Conservation (phyloP, 2,329 filamentous ascomycete species). For the Calycina marina region DNA sequence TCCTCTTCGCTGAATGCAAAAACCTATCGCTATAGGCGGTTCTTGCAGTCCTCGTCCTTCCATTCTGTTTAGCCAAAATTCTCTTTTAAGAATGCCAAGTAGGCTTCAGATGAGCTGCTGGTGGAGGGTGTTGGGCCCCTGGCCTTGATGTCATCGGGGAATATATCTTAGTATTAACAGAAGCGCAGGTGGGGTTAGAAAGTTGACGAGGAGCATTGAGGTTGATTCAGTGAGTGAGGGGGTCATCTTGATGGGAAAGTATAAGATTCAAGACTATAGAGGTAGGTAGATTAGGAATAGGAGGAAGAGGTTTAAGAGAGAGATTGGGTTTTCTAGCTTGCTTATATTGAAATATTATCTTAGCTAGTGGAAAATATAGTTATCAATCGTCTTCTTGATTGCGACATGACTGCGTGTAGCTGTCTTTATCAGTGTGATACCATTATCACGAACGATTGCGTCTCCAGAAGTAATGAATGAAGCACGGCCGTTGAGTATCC, state of each 20-base stretch:
- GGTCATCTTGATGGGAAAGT: slow-evolving; percentile 8
- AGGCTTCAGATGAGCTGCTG: slow-evolving; percentile 53
- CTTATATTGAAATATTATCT: too few relatives aligned
- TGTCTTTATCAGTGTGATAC: too few relatives aligned
- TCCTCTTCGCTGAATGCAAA: slow-evolving; percentile 54
- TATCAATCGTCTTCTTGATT: too few relatives aligned
- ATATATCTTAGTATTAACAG: slow-evolving; percentile 19
- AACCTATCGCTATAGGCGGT: slow-evolving; percentile 40
- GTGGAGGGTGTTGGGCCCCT: slow-evolving; percentile 58
- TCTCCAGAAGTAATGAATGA: too few relatives aligned
- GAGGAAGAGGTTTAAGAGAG: too few relatives aligned
- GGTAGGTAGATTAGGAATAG: too few relatives aligned
- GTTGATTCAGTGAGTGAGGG: slow-evolving; percentile 12
- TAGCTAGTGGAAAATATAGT: too few relatives aligned
- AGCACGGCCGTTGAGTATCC: too few relatives aligned
- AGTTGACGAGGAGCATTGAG: slow-evolving; percentile 10
- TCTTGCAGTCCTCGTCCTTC: slow-evolving; percentile 30
- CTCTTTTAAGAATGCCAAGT: slow-evolving; percentile 53
- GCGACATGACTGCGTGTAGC: too few relatives aligned
- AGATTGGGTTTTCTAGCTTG: too few relatives aligned
- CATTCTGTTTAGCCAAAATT: slow-evolving; percentile 63
- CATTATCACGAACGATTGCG: too few relatives aligned
- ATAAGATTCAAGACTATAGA: too few relatives aligned
- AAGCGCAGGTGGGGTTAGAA: slow-evolving; percentile 7
- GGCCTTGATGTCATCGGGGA: slow-evolving; percentile 26